These are phyloP conservation scores for Candolleomyces efflorescens DNA, from an alignment of 768 basidiomycete genomes.

Conservation along the genomic window DNA sequence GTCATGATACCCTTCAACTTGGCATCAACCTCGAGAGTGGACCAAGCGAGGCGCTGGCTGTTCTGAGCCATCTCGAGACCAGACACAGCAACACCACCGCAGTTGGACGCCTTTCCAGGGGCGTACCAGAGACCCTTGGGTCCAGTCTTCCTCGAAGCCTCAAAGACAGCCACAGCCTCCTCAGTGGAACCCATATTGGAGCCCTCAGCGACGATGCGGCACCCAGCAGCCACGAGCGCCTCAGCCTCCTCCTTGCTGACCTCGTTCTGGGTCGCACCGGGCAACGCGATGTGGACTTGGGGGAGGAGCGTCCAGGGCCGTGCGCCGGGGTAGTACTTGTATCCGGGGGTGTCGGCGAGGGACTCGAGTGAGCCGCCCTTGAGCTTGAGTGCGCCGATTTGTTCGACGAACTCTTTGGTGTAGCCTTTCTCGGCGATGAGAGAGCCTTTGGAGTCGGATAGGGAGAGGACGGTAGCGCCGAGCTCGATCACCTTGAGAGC, in stretches of 20 bases:
- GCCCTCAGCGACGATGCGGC: conserved; percentile 69
- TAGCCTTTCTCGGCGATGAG: conserved; percentile 57
- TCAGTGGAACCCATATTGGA: conserved; percentile 76
- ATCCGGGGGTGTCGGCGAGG: conserved; percentile 30
- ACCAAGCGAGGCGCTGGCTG: conserved; percentile 62
- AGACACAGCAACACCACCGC: conserved; percentile 74
- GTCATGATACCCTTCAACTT: conserved; percentile 72
- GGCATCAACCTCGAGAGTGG: conserved; percentile 56
- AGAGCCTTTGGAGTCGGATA: conserved; percentile 73
- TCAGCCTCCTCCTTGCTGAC: conserved; percentile 65
- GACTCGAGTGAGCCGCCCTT: conserved; percentile 45
- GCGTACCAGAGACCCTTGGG: conserved; percentile 61
- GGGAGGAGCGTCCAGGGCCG: conserved; percentile 67
- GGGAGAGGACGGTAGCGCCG: conserved; percentile 64
- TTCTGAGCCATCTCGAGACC: conserved; percentile 82
- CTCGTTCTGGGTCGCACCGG: conserved; percentile 70
- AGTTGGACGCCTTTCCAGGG: conserved; percentile 66
- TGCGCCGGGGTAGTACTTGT: conserved; percentile 49
- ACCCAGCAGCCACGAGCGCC: conserved; percentile 64
- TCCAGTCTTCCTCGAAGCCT: conserved; percentile 50
- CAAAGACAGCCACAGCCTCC: conserved; percentile 71
- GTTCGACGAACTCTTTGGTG: conserved; percentile 50
- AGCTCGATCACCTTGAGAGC: conserved; percentile 76
- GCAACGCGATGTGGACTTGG: conserved; percentile 63
- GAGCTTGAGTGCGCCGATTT: conserved; percentile 51